Base-by-base conservation (phyloP, 129 eudicot genomes). In the Pseudognaphalium luteoalbum region DNA sequence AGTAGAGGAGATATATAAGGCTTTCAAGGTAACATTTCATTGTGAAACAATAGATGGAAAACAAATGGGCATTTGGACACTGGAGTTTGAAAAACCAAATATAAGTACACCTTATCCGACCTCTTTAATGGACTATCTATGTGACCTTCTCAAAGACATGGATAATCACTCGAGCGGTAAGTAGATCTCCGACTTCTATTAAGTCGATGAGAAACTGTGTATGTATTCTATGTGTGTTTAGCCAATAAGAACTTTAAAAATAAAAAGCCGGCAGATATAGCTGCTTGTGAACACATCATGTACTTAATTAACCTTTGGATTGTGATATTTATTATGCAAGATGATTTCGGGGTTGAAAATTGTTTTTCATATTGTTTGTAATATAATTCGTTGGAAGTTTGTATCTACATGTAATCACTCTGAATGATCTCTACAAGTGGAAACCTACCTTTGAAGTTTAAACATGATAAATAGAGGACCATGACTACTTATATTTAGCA, bases 21-120 rank as follows among this genome's bases (percentile, higher is more conserved):
- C 70, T 47, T 3, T 65, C 19, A 65, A 41, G 17, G 1, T 65
- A 16, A 33, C 70, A 32, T 65, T 65, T 65, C 70, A 65, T 65
- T 33, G 47, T 65, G 70, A 65, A 65, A 65, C 50, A 65, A 65
- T 29, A 19, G 80, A 68, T 25, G 66, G 64, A 1, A 67, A 67
- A 20, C 52, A 52, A 42, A 66, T 74, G 71, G 80, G 64, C 1
- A 59, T 74, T 68, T 81, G 71, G 80, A 80, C 80, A 7, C 34
- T 65, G 70, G 80, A 73, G 28, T 80, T 73, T 56, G 80, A 80
- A 44, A 80, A 33, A 57, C 78, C 33, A 10, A 67, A 67, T 67
- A 8, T 10, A 20, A 67, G 72, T 39, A 29, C 41, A 16, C 72
- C 72, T 11, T 67, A 67, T 67, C 72, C 72, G 39, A 67, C 72